Evolutionary conservation across 768 basidiomycete species (phyloP).

Genomic region (Mycena metata): DNA sequence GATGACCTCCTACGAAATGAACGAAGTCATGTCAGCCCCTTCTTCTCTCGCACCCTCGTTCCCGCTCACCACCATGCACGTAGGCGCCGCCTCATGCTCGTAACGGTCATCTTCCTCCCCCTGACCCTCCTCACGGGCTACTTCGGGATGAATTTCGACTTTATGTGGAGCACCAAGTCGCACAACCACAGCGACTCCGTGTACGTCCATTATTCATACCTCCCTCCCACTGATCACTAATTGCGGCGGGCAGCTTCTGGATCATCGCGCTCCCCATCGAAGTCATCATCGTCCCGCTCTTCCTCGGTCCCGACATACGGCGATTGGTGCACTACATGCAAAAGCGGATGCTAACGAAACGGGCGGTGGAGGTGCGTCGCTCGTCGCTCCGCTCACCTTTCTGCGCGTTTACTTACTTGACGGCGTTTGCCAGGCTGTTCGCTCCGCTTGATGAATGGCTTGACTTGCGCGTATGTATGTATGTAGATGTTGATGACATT

Average conservation of each 20-base stretch:
- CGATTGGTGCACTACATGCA: slow-evolving; percentile 58
- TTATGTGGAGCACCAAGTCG: slow-evolving; percentile 63
- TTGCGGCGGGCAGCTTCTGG: slow-evolving; percentile 66
- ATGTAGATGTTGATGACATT: no score
- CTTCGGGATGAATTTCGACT: slow-evolving; percentile 71
- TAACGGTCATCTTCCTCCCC: slow-evolving; percentile 78
- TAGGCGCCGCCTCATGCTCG: slow-evolving; percentile 71
- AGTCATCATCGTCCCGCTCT: slow-evolving; percentile 63
- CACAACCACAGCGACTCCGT: slow-evolving; percentile 55
- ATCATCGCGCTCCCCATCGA: slow-evolving; percentile 71
- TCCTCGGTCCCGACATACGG: slow-evolving; percentile 64
- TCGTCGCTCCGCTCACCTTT: no score
- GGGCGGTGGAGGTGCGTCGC: slow-evolving; percentile 17
- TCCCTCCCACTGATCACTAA: background rate
- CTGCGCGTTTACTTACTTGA: no score
- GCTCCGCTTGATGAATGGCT: no score
- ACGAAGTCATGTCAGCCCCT: slow-evolving; percentile 58
- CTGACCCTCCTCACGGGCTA: slow-evolving; percentile 68
- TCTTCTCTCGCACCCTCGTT: slow-evolving; percentile 34
- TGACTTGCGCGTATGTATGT: no score
- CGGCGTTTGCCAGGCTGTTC: no score
- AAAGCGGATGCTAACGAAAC: slow-evolving; percentile 50
- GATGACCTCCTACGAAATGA: slow-evolving; percentile 83
- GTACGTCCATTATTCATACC: no score
- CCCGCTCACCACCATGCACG: slow-evolving; percentile 32